Conservation (phyloP, 75 land plant species). For the Cunninghamia lanceolata region DNA sequence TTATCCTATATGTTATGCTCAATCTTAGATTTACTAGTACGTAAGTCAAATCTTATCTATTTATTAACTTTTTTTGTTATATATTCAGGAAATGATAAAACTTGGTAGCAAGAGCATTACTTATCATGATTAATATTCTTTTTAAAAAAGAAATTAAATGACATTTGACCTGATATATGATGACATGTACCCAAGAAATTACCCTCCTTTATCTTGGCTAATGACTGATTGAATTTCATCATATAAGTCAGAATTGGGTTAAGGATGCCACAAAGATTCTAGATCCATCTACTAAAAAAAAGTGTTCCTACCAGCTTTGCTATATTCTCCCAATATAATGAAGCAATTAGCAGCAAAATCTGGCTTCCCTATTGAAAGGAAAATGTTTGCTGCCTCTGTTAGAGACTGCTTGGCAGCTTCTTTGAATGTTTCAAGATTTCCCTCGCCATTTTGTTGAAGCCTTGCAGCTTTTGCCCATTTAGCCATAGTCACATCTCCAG, state of each 20-base stretch:
- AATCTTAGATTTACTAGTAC: no score
- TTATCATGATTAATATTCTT: neutral
- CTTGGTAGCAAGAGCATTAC: neutral
- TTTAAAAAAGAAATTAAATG: neutral
- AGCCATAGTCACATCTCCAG: slow-evolving; percentile 40
- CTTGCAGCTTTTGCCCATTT: slow-evolving; percentile 48
- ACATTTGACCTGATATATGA: neutral
- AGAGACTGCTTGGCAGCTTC: slow-evolving; percentile 16
- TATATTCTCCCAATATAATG: slow-evolving; percentile 37
- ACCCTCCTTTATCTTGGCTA: no score
- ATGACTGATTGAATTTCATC: neutral
- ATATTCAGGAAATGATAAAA: neutral
- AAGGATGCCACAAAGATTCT: neutral
- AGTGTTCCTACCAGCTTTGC: slow-evolving; percentile 49
- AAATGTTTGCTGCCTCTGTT: slow-evolving; percentile 51
- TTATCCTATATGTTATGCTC: no score
- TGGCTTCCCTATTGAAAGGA: slow-evolving; percentile 34
- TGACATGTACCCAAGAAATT: neutral
- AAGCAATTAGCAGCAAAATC: slow-evolving; percentile 65
- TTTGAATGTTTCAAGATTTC: slow-evolving; percentile 19
- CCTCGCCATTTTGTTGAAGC: slow-evolving; percentile 34
- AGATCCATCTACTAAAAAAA: neutral
- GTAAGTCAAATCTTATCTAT: no score
- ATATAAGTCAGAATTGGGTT: neutral
- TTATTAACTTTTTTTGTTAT: no score